Base-by-base conservation (phyloP, 345 rosid genomes). In the Raphanus raphanistrum region DNA sequence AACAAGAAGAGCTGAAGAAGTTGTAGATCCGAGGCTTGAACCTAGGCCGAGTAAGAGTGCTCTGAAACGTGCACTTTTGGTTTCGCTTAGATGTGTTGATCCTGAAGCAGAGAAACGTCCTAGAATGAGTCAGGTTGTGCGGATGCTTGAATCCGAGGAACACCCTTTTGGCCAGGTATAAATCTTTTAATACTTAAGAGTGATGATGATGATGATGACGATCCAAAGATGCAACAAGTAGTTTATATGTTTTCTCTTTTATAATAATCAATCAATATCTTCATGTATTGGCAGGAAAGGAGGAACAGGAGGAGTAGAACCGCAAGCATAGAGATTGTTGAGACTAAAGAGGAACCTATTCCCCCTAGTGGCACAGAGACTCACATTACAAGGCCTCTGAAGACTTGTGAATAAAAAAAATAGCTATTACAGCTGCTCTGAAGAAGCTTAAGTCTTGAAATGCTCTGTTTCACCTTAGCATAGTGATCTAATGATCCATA, bases 1-100 rank as follows among this genome's bases (percentile, higher is more conserved):
- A 54, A 89, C 91, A 66, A 89, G 91, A 85, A 87, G 93, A 85
- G 91, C 93, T 4, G 97, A 94, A 83, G 98, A 94, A 85, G 97
- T 94, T 15, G 88, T 87, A 74, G 98, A 94, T 76, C 90, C 90
- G 21, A 87, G 66, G 63, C 88, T 92, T 64, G 97, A 90, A 84
- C 86, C 81, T 72, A 90, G 85, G 74, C 98, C 97, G 1, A 16
- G 89, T 59, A 90, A 87, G 1, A 87, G 90, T 61, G 94, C 90
- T 31, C 64, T 94, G 66, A 94, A 94, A 73, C 90, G 89, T 36
- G 83, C 92, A 50, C 97, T 92, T 73, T 67, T 94, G 73, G 95
- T 89, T 55, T 89, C 95, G 28, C 91, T 94, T 58, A 87, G 92
- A 74, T 94, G 98, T 68, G 95, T 94, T 66, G 98, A 94, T 81